Conservation (phyloP, 1,139 yeast genomes). For the Scheffersomyces segobiensis region DNA sequence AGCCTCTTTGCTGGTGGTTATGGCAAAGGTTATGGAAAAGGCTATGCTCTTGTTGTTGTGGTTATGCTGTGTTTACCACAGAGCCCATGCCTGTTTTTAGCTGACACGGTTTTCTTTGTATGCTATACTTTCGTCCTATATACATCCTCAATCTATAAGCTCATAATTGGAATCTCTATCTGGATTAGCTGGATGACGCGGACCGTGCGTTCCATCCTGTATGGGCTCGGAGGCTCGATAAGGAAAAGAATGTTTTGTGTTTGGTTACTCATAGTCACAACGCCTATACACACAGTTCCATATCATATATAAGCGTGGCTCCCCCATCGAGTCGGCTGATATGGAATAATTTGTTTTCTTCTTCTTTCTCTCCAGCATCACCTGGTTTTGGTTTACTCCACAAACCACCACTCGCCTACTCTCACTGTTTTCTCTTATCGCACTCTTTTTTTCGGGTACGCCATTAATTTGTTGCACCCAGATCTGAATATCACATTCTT, state of each 20-base stretch:
- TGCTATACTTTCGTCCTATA: neutral
- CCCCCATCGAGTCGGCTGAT: neutral
- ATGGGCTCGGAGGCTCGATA: neutral
- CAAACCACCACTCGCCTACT: neutral
- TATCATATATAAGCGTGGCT: neutral
- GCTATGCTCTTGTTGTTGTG: neutral
- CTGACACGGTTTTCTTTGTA: neutral
- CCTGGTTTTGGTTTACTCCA: neutral
- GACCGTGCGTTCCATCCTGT: neutral
- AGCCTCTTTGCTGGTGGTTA: neutral
- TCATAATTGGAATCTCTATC: neutral
- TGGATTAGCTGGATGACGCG: neutral
- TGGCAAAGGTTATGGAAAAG: too few relatives aligned
- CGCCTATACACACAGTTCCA: neutral
- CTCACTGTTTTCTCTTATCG: neutral
- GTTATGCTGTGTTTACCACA: neutral
- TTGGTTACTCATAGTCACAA: neutral
- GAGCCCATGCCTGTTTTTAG: neutral
- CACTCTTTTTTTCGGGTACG: neutral
- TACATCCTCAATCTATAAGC: neutral
- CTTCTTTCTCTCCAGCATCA: neutral
- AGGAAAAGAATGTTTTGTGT: neutral
- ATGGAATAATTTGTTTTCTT: neutral
- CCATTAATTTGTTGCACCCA: neutral
- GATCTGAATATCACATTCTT: neutral